phyloP scores from a whole-genome alignment of 169 alveolate genomes.

The Eimeria necatrix region DNA sequence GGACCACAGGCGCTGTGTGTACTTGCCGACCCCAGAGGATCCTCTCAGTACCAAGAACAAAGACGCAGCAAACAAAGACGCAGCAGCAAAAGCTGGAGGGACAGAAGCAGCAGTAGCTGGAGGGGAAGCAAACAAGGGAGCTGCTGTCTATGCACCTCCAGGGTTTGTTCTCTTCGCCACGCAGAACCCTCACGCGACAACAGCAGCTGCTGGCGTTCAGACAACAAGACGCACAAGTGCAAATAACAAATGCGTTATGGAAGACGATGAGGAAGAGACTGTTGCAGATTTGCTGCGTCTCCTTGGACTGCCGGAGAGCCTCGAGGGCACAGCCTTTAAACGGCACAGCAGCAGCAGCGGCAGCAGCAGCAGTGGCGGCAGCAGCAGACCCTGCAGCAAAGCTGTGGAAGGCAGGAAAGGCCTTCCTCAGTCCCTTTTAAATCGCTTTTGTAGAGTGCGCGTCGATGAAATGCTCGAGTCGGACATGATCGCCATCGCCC shows the following conservation, averaged over 20 bases:
- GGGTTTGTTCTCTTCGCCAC: slow-evolving; percentile 99
- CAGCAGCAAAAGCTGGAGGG: slow-evolving; percentile 3
- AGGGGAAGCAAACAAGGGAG: slow-evolving; percentile 85
- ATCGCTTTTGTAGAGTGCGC: slow-evolving; percentile 97
- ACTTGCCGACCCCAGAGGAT: slow-evolving; percentile 85
- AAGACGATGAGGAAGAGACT: neutral
- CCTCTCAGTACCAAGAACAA: slow-evolving; percentile 92
- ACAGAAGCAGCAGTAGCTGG: neutral
- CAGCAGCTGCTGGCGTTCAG: neutral
- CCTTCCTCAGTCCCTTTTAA: slow-evolving; percentile 98
- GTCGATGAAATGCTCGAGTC: slow-evolving; percentile 81
- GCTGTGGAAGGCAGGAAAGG: slow-evolving; percentile 98
- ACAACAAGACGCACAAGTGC: neutral
- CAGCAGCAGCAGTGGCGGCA: neutral
- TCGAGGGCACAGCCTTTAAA: neutral
- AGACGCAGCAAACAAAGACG: neutral
- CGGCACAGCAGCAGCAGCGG: neutral
- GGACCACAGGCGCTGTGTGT: slow-evolving; percentile 98
- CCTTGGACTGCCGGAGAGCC: slow-evolving; percentile 18
- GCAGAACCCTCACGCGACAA: slow-evolving; percentile 95
- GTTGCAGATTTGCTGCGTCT: neutral
- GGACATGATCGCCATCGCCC: slow-evolving; percentile 78
- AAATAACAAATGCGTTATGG: neutral
- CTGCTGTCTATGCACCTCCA: slow-evolving; percentile 95
- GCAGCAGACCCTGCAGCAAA: slow-evolving; percentile 28